Evolutionary conservation across 2,329 filamentous ascomycete species (phyloP).

Genomic region (Remersonia thermophila): DNA sequence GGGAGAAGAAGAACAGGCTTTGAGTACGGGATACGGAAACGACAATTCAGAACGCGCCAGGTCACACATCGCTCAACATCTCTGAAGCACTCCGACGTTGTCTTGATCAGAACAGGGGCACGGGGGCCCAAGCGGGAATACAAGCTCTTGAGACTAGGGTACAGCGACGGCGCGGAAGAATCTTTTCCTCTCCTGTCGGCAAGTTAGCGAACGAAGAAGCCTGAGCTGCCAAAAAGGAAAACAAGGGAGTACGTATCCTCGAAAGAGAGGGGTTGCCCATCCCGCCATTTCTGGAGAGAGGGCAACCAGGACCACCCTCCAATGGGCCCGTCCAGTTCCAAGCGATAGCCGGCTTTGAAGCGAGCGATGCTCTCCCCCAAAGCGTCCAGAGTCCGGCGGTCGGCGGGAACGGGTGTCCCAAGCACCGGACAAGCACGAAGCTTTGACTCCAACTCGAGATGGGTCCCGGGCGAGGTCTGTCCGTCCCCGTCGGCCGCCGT

Average conservation of each 20-base stretch:
- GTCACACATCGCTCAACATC: too few species aligned
- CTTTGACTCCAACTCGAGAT: conserved; percentile 91
- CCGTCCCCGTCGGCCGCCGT: conserved; percentile 9
- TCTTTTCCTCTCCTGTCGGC: conserved; percentile 2
- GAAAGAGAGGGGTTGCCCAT: conserved; percentile 30
- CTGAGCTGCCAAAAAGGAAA: background rate
- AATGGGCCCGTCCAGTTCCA: conserved; percentile 26
- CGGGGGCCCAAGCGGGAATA: too few species aligned
- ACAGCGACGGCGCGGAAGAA: too few species aligned
- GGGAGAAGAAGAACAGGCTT: too few species aligned
- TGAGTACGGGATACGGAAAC: too few species aligned
- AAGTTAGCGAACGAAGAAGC: conserved; percentile 18
- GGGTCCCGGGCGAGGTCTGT: conserved; percentile 51
- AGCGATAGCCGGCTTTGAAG: conserved; percentile 14
- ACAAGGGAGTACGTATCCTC: conserved; percentile 34
- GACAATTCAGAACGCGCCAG: too few species aligned
- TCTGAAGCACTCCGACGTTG: too few species aligned
- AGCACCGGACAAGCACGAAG: conserved; percentile 68
- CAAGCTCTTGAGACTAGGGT: too few species aligned
- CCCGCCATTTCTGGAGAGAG: conserved; percentile 37
- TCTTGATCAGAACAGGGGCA: too few species aligned
- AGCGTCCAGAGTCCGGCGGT: background rate
- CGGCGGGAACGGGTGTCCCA: conserved; percentile 9
- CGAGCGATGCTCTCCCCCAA: conserved; percentile 15
- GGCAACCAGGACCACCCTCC: conserved; percentile 34